Evolutionary conservation across 176 grass and related monocot genomes (phyloP).

Genomic region (Pontederia crassipes): DNA sequence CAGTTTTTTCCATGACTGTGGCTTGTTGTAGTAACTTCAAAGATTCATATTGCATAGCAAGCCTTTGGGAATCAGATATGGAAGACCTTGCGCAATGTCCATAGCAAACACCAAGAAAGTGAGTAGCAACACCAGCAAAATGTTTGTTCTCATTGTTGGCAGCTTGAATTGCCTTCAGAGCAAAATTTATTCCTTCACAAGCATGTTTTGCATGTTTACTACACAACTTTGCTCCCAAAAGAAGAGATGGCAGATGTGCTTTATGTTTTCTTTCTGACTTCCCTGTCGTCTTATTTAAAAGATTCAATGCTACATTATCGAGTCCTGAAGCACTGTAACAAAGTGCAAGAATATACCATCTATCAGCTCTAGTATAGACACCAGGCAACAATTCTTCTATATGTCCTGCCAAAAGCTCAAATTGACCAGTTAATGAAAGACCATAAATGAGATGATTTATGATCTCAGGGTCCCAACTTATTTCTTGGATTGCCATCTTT

Average conservation of each 20-base stretch:
- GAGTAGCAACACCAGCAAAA: slow-evolving; percentile 51
- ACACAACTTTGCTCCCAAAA: slow-evolving; percentile 90
- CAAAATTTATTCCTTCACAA: slow-evolving; percentile 73
- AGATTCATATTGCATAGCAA: slow-evolving; percentile 52
- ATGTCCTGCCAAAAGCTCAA: slow-evolving; percentile 64
- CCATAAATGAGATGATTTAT: slow-evolving; percentile 82
- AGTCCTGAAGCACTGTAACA: slow-evolving; percentile 67
- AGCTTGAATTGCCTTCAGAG: slow-evolving; percentile 53
- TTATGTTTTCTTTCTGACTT: slow-evolving; percentile 68
- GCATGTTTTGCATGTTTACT: slow-evolving; percentile 59
- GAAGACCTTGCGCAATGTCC: slow-evolving; percentile 65
- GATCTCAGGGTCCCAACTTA: slow-evolving; percentile 76
- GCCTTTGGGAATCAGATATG: slow-evolving; percentile 50
- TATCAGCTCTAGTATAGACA: slow-evolving; percentile 64
- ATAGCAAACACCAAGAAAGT: slow-evolving; percentile 79
- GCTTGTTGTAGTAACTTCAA: slow-evolving; percentile 49
- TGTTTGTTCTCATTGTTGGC: slow-evolving; percentile 46
- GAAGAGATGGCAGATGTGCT: slow-evolving; percentile 73
- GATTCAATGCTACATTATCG: slow-evolving; percentile 78
- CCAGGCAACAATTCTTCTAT: slow-evolving; percentile 82
- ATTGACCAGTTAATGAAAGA: slow-evolving; percentile 69
- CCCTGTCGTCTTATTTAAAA: slow-evolving; percentile 55
- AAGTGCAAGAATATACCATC: slow-evolving; percentile 93
- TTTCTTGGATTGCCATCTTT: slow-evolving; percentile 63
- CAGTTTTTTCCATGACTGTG: slow-evolving; percentile 37